Conservation (phyloP, 805 yeast genomes). For the Starmerella powellii region DNA sequence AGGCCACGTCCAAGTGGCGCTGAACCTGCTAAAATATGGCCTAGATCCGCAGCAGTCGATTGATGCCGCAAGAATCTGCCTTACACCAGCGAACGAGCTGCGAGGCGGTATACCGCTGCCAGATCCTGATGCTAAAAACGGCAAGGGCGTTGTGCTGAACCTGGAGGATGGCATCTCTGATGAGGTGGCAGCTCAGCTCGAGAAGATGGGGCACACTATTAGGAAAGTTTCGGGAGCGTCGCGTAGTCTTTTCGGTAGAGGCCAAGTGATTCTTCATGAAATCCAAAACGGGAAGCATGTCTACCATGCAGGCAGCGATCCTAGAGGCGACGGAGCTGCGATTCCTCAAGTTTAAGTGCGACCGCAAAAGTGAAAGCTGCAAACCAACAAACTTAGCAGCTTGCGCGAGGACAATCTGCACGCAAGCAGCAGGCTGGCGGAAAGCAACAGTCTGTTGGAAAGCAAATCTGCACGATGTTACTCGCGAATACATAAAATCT, state of each 20-base stretch:
- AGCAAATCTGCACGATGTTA: too few species aligned
- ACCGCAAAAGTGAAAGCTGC: neutral
- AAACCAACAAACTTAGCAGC: neutral
- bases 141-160: slow-evolving; percentile 38
- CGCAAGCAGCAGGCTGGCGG: too few species aligned
- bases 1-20: slow-evolving; percentile 66
- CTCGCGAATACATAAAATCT: too few species aligned
- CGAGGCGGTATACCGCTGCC: slow-evolving; percentile 48
- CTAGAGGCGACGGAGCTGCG: slow-evolving; percentile 79
- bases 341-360: slow-evolving; percentile 35
- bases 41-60: slow-evolving; percentile 60
- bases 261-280: slow-evolving; percentile 50
- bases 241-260: slow-evolving; percentile 44
- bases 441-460: too few species aligned
- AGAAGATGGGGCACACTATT: slow-evolving; percentile 47
- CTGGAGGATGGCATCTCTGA: slow-evolving; percentile 53
- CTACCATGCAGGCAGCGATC: slow-evolving; percentile 63
- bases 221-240: slow-evolving; percentile 33
- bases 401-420: too few species aligned
- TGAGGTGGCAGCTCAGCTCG: slow-evolving; percentile 37
- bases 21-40: slow-evolving; percentile 52
- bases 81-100: slow-evolving; percentile 45
- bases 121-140: slow-evolving; percentile 1
- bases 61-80: slow-evolving; percentile 63
- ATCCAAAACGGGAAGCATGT: slow-evolving; percentile 34